Percentiles rank a stretch among this genome's conserved stretches.
These are phyloP conservation scores for Petunia secreta DNA, from an alignment of 257 asterid genomes.

Conservation along the genomic window DNA sequence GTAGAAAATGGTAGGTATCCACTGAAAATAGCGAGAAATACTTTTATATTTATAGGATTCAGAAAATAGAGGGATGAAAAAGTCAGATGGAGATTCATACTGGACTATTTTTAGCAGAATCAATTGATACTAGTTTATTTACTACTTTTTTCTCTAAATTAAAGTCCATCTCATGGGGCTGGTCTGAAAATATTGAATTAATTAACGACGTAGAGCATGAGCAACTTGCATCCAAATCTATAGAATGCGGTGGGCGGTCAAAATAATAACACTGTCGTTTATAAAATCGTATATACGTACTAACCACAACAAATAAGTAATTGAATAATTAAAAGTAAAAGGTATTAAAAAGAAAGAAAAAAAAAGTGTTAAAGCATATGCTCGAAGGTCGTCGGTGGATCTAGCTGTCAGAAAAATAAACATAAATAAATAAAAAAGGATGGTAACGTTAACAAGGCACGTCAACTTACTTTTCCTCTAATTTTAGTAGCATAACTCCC, in stretches of 20 bases:
- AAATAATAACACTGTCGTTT: constrained; percentile 15
- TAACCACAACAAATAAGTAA: not conserved
- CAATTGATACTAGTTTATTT: no score
- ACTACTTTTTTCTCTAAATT: no score
- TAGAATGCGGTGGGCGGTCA: not conserved
- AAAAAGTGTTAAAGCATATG: constrained; percentile 25
- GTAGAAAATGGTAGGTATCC: no score
- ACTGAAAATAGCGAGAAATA: no score
- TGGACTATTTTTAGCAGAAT: no score
- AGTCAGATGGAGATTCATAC: no score
- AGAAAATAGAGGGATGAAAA: no score
- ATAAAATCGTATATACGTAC: not conserved
- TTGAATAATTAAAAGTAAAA: constrained; percentile 20
- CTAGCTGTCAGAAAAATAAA: constrained; percentile 4
- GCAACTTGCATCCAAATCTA: not conserved
- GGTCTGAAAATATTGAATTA: not conserved
- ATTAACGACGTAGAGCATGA: not conserved
- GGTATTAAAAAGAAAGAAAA: constrained; percentile 3
- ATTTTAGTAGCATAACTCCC: not conserved
- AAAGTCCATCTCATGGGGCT: not conserved
- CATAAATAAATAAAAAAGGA: not conserved
- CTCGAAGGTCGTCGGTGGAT: constrained; percentile 37
- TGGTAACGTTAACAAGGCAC: not conserved
- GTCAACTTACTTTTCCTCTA: not conserved
- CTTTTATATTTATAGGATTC: no score